A percentile compares a stretch with the other conserved stretches of the same genome.
Conservation (phyloP, 768 basidiomycete species). For the Grammothele lineata region DNA sequence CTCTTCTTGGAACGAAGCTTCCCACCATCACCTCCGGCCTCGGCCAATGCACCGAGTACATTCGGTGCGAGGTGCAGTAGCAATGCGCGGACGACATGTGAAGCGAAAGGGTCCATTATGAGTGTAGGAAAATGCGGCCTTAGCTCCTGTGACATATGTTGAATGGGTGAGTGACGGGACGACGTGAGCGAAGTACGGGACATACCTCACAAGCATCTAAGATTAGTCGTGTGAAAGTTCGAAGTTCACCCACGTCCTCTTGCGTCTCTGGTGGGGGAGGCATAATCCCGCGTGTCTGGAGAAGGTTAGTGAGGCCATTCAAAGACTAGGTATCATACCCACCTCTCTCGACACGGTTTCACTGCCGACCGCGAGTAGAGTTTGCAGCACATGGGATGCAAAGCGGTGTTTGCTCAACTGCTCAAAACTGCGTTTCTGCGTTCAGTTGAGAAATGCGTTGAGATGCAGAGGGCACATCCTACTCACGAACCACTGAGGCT, state of each 20-base stretch:
- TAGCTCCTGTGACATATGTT: constrained; percentile 56
- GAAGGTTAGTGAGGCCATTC: too few species aligned
- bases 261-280: constrained; percentile 42
- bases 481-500: constrained; percentile 85
- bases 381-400: constrained; percentile 95
- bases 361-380: constrained; percentile 63
- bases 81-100: constrained; percentile 82
- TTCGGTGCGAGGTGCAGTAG: constrained; percentile 72
- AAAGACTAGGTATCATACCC: constrained; percentile 5
- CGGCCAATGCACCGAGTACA: constrained; percentile 36
- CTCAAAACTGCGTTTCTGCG: constrained; percentile 45
- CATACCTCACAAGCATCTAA: constrained; percentile 61
- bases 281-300: constrained; percentile 51
- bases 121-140: constrained; percentile 56
- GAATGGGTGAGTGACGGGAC: too few species aligned
- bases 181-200: neutral
- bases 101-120: constrained; percentile 83
- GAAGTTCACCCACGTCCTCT: constrained; percentile 55
- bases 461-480: neutral
- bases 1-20: constrained; percentile 82
- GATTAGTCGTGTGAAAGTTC: constrained; percentile 58
- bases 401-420: constrained; percentile 75
- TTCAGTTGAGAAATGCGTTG: constrained; percentile 7
- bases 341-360: constrained; percentile 73
- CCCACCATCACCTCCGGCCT: constrained; percentile 26